A percentile compares a stretch with the other conserved stretches of the same genome.
These are phyloP conservation scores for Mangifera indica DNA, from an alignment of 345 rosid genomes.

Conservation along the genomic window DNA sequence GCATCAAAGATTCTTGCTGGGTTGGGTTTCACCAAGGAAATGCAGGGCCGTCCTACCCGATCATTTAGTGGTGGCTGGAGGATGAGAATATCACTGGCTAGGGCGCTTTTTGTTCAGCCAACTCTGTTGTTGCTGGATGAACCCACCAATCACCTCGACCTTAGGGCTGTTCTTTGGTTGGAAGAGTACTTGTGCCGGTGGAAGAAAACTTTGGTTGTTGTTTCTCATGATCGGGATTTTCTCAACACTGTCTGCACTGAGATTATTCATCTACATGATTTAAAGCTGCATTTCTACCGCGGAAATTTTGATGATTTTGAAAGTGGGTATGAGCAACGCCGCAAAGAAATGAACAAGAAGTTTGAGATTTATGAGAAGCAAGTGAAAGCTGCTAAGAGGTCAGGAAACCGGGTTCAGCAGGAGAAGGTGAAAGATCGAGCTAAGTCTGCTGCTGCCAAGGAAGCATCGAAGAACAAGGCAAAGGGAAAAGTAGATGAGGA, in stretches of 20 bases:
- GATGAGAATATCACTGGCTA: constrained; percentile 92
- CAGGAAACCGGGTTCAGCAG: constrained; percentile 77
- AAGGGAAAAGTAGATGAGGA: constrained; percentile 83
- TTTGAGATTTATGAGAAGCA: constrained; percentile 76
- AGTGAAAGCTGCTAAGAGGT: constrained; percentile 77
- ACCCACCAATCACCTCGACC: constrained; percentile 97
- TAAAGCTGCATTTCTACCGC: constrained; percentile 74
- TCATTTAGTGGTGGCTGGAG: constrained; percentile 99
- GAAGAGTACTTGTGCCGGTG: constrained; percentile 89
- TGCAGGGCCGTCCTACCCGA: constrained; percentile 76
- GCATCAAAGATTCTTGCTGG: constrained; percentile 97
- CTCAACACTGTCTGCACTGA: constrained; percentile 89
- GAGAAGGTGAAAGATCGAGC: constrained; percentile 90
- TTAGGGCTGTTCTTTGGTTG: constrained; percentile 90
- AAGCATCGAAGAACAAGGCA: constrained; percentile 68
- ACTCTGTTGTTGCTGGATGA: constrained; percentile 88
- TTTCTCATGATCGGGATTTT: constrained; percentile 94
- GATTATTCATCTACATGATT: constrained; percentile 87
- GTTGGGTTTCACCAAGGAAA: constrained; percentile 83
- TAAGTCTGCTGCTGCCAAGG: constrained; percentile 67
- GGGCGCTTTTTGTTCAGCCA: constrained; percentile 95
- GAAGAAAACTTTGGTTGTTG: constrained; percentile 94
- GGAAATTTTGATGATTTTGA: constrained; percentile 90
- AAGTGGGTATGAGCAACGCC: constrained; percentile 81
- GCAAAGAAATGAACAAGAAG: constrained; percentile 86